Conservation (phyloP, 495 filamentous ascomycete genomes). For the Gamarada debralockiae region DNA sequence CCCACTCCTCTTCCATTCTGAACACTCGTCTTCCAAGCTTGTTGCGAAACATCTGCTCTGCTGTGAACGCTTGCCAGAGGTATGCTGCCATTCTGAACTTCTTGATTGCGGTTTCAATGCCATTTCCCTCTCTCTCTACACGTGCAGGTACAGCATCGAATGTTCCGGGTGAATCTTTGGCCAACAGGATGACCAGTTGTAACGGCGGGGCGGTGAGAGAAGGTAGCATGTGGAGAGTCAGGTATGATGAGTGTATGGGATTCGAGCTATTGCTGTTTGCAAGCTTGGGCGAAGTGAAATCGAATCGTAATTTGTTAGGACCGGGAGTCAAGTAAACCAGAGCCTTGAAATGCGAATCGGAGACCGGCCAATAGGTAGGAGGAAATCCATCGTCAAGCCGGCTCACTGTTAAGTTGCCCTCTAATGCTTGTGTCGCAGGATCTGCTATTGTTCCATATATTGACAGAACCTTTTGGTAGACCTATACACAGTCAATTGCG, state of each 20-base stretch:
- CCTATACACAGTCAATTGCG: slow-evolving; percentile 41
- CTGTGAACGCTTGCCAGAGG: slow-evolving; percentile 93
- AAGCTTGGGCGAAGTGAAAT: slow-evolving; percentile 79
- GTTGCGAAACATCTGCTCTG: slow-evolving; percentile 89
- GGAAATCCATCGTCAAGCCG: slow-evolving; percentile 85
- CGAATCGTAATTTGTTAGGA: slow-evolving; percentile 79
- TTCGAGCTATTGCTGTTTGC: slow-evolving; percentile 64
- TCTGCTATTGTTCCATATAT: slow-evolving; percentile 78
- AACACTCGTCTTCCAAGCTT: slow-evolving; percentile 80
- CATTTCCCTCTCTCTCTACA: slow-evolving; percentile 73
- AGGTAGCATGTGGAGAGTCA: slow-evolving; percentile 81
- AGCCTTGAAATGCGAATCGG: slow-evolving; percentile 83
- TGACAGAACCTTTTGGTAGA: slow-evolving; percentile 84
- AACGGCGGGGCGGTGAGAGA: slow-evolving; percentile 71
- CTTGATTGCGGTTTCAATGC: slow-evolving; percentile 69
- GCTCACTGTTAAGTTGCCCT: slow-evolving; percentile 74
- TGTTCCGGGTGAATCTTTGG: slow-evolving; percentile 80
- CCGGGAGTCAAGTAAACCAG: slow-evolving; percentile 84
- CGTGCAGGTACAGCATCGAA: slow-evolving; percentile 79
- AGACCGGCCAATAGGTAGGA: slow-evolving; percentile 76
- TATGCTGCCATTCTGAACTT: slow-evolving; percentile 92
- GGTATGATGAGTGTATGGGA: slow-evolving; percentile 69
- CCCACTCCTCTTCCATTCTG: slow-evolving; percentile 91
- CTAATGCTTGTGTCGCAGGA: slow-evolving; percentile 56
- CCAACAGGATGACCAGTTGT: slow-evolving; percentile 79